Base-by-base conservation (phyloP, 2,329 filamentous ascomycete genomes). In the Verticillium isaacii region DNA sequence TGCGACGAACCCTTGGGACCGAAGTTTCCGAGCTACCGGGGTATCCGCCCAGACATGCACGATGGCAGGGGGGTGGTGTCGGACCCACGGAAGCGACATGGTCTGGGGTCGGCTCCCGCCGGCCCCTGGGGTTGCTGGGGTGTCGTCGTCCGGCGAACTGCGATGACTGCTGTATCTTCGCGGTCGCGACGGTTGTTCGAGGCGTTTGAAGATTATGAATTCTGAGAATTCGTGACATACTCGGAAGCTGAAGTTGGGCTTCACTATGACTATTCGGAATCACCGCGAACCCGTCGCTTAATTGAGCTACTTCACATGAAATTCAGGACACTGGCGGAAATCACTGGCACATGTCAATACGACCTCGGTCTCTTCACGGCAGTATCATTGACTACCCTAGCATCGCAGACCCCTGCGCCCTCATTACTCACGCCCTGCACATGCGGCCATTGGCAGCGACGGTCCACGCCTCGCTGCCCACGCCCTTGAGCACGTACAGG, bases 391-490 rank as follows among this genome's bases (percentile, higher is more conserved):
- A 23, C 19, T 50, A 50, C 19, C 41, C 41, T 23, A 8, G 41
- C 12, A 50, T 41, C 15, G 11, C 23, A 5, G 23, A 50, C 41
- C n/a, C n/a, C 41, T 23, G 9, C n/a, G 17, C 41, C n/a, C 12
- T 5, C 41, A 17, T 17, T 14, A 4, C 41, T 50, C 19, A 50
- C n/a, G 59, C 61, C 15, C 14, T 75, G 63, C 80, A 82, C 69
- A 82, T 70, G 32, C 77, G 73, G 5, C 80, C 80, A 60, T 72
- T 62, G 5, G 69, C 71, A 14, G 68, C 70, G 8, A 78, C 72
- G 17, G 59, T 65, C 82, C 82, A 85, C 11, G 67, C 68, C 59
- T 85, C 82, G 60, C 80, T 82, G 0, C 82, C 83, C 3, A 86
- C 82, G 4, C 74, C 78, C 17, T 75, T 78, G 3, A 67, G 68